These are phyloP conservation scores for Ustilago cynodontis DNA, from an alignment of 1,284 basidiomycete species.

Conservation along the genomic window DNA sequence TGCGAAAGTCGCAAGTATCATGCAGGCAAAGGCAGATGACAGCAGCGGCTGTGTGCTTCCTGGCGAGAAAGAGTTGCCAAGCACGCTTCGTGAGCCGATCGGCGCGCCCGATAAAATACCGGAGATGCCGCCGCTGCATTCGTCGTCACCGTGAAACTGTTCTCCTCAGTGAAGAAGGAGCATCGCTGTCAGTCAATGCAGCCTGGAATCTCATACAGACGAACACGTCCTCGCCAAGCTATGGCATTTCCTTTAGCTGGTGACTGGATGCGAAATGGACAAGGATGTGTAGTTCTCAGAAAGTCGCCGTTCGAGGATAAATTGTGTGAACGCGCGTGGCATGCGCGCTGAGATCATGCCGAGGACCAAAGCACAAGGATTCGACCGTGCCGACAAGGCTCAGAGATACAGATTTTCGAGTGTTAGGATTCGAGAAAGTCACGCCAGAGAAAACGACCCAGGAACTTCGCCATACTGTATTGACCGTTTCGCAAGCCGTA, in stretches of 20 bases:
- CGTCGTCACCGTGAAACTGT: neutral
- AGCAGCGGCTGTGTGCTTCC: conserved; percentile 2
- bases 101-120: neutral
- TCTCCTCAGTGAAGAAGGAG: neutral
- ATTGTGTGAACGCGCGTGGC: neutral
- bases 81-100: conserved; percentile 4
- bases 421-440: too few species aligned
- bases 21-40: conserved; percentile 1
- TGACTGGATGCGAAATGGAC: too few species aligned
- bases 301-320: neutral
- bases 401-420: neutral
- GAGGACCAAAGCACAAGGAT: neutral
- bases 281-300: too few species aligned
- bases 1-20: neutral
- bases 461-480: too few species aligned
- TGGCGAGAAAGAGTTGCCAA: neutral
- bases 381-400: neutral
- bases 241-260: too few species aligned
- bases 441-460: too few species aligned
- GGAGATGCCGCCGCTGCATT: neutral
- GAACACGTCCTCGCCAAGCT: too few species aligned
- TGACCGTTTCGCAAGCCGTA: too few species aligned
- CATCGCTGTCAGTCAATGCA: too few species aligned
- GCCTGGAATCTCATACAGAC: neutral
- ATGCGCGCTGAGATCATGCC: conserved; percentile 22